Evolutionary conservation across 192 early-diverging fungal genomes (phyloP), one percentile per base, ranked within the genome.

Genomic region (Gryganskiella cystojenkinii): DNA sequence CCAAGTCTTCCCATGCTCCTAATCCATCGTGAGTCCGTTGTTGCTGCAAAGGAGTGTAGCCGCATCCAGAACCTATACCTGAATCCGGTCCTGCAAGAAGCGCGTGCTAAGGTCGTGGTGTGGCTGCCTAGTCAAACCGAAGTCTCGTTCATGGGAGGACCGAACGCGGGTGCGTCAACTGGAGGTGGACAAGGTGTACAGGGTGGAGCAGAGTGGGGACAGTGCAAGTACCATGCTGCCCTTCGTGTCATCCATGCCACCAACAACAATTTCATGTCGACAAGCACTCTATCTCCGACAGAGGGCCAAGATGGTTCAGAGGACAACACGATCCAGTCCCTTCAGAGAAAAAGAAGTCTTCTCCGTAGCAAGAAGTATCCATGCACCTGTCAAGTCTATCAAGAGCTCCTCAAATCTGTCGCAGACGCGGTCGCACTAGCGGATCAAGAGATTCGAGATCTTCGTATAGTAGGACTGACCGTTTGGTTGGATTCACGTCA

Each of bases 81-180:
- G 7, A 56, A 71, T 43, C 70, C 70, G 2, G 70, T 64, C 3
- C 24, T 63, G 33, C 33, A 46, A 20, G 61, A 64, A 15, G 70
- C 70, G 37, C 49, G 35, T 11, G 20, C 54, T 1, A 44, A 43
- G 4, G 44, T 56, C 2, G 33, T 71, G 42, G 70, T 71, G 5
- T 71, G 70, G 70, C n/a, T 71, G 43, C 70, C 70, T 2, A 71
- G 70, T 49, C 70, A 71, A 31, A 71, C 60, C 4, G 70, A 71
- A 35, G 52, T 28, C 14, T 71, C 70, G 17, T 71, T 71, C 61
- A 53, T 52, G 70, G 70, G 61, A 0, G 53, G 34, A 13, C 17
- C 31, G 5, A 33, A 20, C 20, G 17, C 15, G 33, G 3, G 28
- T 10, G 7, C 19, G 13, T 56, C 54, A 33, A 33, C 33, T 22